Evolutionary conservation across 1,139 yeast species (phyloP).

Genomic region (Tardiomyces blankii): DNA sequence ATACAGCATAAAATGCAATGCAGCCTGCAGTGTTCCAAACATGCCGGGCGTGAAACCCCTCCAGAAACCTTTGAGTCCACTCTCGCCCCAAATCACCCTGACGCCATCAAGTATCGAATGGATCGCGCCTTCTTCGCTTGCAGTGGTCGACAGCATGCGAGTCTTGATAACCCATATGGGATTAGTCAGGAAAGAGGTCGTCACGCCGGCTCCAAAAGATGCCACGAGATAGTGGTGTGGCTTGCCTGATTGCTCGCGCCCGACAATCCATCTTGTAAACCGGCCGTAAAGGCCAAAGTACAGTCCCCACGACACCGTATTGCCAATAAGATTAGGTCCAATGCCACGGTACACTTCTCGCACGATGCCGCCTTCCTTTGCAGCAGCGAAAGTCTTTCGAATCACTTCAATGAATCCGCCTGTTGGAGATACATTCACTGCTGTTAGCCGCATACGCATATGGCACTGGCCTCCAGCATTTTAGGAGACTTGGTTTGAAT

Average conservation of each 20-base stretch:
- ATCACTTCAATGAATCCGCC: background rate
- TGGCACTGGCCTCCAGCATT: too few species aligned
- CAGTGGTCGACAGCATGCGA: conserved; percentile 57
- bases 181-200: conserved; percentile 69
- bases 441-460: background rate
- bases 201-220: conserved; percentile 59
- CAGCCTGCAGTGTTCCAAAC: conserved; percentile 79
- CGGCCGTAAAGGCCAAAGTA: conserved; percentile 68
- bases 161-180: conserved; percentile 94
- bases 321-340: conserved; percentile 70
- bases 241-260: background rate
- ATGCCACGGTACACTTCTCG: conserved; percentile 58
- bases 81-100: conserved; percentile 37
- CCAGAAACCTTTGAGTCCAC: conserved; percentile 69
- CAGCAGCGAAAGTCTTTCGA: background rate
- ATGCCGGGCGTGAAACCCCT: conserved; percentile 75
- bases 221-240: conserved; percentile 31
- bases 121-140: conserved; percentile 39
- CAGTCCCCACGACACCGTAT: conserved; percentile 78
- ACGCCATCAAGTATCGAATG: conserved; percentile 47
- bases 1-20: conserved; percentile 76
- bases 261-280: conserved; percentile 31
- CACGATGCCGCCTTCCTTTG: conserved; percentile 9
- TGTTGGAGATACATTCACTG: background rate
- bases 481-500: too few species aligned